These are phyloP conservation scores for Catunica adiposa DNA, from an alignment of 2,329 filamentous ascomycete genomes.

Conservation along the genomic window DNA sequence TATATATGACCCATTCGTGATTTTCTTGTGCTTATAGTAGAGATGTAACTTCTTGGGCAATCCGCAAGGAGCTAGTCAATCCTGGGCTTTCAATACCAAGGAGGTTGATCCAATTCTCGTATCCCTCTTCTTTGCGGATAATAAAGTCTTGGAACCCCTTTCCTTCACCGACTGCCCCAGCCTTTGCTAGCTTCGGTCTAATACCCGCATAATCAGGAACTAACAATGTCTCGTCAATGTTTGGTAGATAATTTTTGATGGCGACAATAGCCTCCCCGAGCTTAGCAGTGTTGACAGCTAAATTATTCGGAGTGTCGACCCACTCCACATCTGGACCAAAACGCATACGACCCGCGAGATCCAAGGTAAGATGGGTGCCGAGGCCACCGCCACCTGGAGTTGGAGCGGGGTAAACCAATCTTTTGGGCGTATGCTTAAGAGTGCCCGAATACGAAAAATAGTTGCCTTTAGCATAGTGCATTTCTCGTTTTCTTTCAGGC, in stretches of 20 bases:
- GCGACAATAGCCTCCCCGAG: constrained; percentile 52
- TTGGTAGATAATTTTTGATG: constrained; percentile 66
- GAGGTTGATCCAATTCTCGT: constrained; percentile 71
- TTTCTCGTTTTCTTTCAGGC: constrained; percentile 33
- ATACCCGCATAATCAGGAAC: constrained; percentile 81
- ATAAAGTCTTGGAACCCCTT: constrained; percentile 72
- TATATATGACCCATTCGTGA: too few species aligned
- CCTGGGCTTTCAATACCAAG: constrained; percentile 89
- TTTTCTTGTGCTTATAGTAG: constrained; percentile 26
- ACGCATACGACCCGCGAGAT: constrained; percentile 65
- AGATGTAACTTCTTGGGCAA: constrained; percentile 55
- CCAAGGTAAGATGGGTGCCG: constrained; percentile 85
- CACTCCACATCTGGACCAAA: constrained; percentile 96
- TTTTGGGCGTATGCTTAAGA: constrained; percentile 40
- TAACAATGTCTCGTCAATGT: constrained; percentile 48
- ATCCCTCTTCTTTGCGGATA: constrained; percentile 61
- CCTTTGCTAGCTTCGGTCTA: constrained; percentile 58
- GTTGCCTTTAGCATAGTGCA: constrained; percentile 83
- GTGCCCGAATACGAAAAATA: constrained; percentile 74
- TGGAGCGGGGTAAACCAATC: constrained; percentile 77
- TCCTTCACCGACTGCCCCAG: constrained; percentile 42
- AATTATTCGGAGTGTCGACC: constrained; percentile 54
- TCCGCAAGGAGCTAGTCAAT: constrained; percentile 71
- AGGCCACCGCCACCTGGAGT: constrained; percentile 67
- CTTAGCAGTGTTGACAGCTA: constrained; percentile 48